Evolutionary conservation across 2,329 filamentous ascomycete genomes (phyloP), one percentile per base, ranked within the genome.

Genomic region (Penicillium janthinellum): DNA sequence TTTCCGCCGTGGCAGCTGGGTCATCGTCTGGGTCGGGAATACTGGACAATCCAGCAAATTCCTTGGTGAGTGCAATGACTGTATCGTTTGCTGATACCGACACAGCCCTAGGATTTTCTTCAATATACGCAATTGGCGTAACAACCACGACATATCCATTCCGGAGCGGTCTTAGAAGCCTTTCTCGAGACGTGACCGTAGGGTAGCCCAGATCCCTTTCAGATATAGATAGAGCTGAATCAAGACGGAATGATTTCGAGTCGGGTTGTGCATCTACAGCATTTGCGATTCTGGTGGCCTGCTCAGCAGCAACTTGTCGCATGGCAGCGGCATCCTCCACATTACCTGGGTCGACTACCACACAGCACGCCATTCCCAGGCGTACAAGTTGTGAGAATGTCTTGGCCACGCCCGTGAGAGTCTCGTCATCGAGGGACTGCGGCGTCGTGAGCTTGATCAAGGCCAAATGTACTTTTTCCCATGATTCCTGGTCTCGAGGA

Each of bases 321-420:
- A 78, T 75, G 38, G 67, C 61, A 64, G 64, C 66, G 44, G 67
- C 25, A 57, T 72, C 47, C 17, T 79, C 78, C 28, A 81, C 78
- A 31, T 81, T 77, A 54, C 88, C 90, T 5, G 73, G 71, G 68
- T 97, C 94, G 8, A 97, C 80, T 1, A 98, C 89, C 0, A 99
- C 85, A 20, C 93, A 86, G 61, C 92, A 92, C 52, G 87, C 83
- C 66, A 99, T 84, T 2, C 95, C 94, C 14, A 99, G 83, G 54
- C 89, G 87, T 41, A 88, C 86, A 52, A 99, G 86, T 73, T 96
- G 94, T 34, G 88, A 88, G 42, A 99, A 78, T 0, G 95, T 98
- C 72, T 89, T 87, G 5, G 89, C 91, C 59, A 98, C 86, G 1
- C 92, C 93, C 48, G 84, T 77, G 11, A 98, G 73, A 0, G 86